Base-by-base conservation (phyloP, 306 rosid species). In the Heteromeles arbutifolia region DNA sequence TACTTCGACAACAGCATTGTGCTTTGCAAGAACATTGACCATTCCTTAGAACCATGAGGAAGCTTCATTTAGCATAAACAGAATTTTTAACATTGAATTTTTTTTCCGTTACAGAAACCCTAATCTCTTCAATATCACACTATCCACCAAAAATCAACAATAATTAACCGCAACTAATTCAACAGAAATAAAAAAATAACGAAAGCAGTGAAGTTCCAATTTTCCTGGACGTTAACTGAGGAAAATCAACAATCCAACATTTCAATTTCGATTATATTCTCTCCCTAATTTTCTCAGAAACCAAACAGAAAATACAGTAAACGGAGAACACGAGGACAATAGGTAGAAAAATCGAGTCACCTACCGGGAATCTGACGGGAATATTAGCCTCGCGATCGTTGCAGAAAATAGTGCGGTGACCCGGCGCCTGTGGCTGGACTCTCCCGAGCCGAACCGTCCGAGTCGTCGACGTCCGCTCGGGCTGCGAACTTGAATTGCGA, bases 341-440 rank as follows among this genome's bases (percentile, higher is more conserved):
- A 11, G 10, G 34, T 3, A 44, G 59, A 67, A 26, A 15, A 70
- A 7, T 57, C 54, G 43, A 0, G 53, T 48, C 64, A 18, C 78
- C 41, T 76, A 94, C 98, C 98, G 73, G 88, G 85, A 90, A 94
- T 76, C 87, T 90, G 52, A 92, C 87, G 48, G 82, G 85, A 6
- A 43, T 50, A 82, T 90, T 92, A 29, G 96, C 87, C 37, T 94
- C 97, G 65, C 96, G 97, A 79, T 94, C 95, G 68, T 94, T 92
- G 84, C 96, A 92, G 88, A 74, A 90, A 62, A 94, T 86, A 78
- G 96, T 94, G 43, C 98, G 97, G 77, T 88, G 67, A 43, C 92
- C 83, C 24, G 98, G 98, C 2, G 98, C 97, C 78, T 92, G 98
- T 4, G 98, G 98, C 84, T 89, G 97, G 65, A 92, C 92, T 21